Base-by-base conservation (phyloP, 108 stramenopile genomes). In the Schizochytrium sp. region DNA sequence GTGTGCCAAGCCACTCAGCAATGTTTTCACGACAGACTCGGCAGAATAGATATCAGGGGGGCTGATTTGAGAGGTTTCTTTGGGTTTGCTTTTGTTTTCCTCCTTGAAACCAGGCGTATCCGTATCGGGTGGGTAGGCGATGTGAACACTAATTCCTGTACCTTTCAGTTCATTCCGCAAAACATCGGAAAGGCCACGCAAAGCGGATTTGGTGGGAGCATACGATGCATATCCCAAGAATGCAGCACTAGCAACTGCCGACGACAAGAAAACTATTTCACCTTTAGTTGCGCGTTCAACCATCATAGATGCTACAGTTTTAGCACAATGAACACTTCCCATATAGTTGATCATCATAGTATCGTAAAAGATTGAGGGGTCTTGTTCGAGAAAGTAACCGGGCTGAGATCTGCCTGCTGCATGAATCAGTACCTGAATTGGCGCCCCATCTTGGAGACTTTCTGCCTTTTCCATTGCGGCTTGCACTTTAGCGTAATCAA, bases 51-150 rank as follows among this genome's bases (percentile, higher is more conserved):
- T 53, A n/a, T 83, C 76, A n/a, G 76, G 76, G 38, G 76, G 76
- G 76, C 50, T 55, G 53, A 83, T 49, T 5, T 83, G 15, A 5
- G 55, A 40, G 5, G 95, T 96, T 72, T 95, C 96, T 56, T 89
- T 89, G 49, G 97, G 97, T 87, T 95, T 96, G 42, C 73, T 91
- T 87, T 91, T 87, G 72, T 95, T 93, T 92, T 97, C 97, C 57
- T 91, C 93, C 89, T 95, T 94, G 90, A 93, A 99, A 2, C 97
- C 97, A 19, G 98, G 98, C n/a, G 98, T 99, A 90, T 96, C 96
- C 0, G 98, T 99, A 92, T 99, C 98, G 38, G 97, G 96, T 41
- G 98, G 98, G 94, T 95, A 99, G 5, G 96, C 95, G 57, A 98
- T 72, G 49, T 94, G 92, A n/a, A 99, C 90, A 19, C 57, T 69